Conservation (phyloP, 371 early-diverging fungal genomes). For the Mycotypha africana region DNA sequence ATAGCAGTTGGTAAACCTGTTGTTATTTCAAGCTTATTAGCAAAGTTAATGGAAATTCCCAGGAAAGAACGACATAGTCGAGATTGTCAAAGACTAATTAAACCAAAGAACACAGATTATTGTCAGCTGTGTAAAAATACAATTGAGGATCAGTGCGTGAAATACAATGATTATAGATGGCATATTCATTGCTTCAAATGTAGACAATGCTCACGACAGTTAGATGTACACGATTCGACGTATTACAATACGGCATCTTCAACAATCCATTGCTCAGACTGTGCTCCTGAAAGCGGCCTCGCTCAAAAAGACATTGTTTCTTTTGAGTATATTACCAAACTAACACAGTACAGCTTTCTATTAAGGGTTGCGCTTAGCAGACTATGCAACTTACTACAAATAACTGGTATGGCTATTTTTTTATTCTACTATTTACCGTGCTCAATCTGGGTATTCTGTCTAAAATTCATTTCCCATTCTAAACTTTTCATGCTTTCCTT, state of each 20-base stretch:
- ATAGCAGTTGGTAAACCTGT: conserved; percentile 23
- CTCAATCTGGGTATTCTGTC: too few species aligned
- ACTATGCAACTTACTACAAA: conserved; percentile 69
- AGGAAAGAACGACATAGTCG: conserved; percentile 42
- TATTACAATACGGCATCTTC: conserved; percentile 41
- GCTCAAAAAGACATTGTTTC: not conserved
- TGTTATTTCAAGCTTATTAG: conserved; percentile 54
- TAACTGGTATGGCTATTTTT: conserved; percentile 45
- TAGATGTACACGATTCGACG: conserved; percentile 20
- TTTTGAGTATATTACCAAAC: conserved; percentile 67
- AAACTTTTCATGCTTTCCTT: not conserved
- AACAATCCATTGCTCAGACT: conserved; percentile 44
- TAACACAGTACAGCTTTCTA: conserved; percentile 87
- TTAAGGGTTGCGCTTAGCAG: conserved; percentile 83
- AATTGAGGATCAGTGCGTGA: conserved; percentile 86
- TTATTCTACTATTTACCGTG: not conserved
- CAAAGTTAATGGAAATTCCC: conserved; percentile 60
- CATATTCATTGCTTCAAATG: conserved; percentile 81
- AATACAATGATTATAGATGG: conserved; percentile 67
- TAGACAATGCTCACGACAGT: conserved; percentile 51
- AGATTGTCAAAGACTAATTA: conserved; percentile 39
- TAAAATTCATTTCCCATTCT: too few species aligned
- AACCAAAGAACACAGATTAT: conserved; percentile 64
- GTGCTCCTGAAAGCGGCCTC: conserved; percentile 23
- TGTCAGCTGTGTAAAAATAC: conserved; percentile 73